These are phyloP conservation scores for Capsella bursapastoris DNA, from an alignment of 345 rosid species.

Conservation along the genomic window DNA sequence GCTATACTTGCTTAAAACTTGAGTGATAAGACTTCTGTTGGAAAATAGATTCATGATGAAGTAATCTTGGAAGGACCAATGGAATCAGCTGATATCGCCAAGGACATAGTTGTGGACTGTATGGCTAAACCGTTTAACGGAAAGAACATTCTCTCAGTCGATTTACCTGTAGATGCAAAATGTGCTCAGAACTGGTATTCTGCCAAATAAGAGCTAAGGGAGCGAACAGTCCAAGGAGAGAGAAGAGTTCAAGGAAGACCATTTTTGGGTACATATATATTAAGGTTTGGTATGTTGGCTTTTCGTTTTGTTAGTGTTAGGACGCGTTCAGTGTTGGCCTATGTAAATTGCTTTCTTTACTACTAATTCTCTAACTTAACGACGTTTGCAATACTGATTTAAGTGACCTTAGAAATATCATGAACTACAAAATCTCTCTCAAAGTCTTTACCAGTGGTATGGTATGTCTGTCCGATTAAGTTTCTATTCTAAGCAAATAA, in stretches of 20 bases:
- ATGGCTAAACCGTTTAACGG: conserved; percentile 88
- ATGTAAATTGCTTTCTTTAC: conserved; percentile 28
- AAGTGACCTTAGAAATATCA: not conserved
- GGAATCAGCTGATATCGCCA: conserved; percentile 84
- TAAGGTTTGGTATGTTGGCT: conserved; percentile 11
- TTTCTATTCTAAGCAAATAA: no score
- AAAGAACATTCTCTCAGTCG: conserved; percentile 75
- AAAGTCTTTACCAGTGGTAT: no score
- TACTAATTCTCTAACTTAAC: conserved; percentile 34
- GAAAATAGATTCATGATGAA: conserved; percentile 91
- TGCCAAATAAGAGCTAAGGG: conserved; percentile 58
- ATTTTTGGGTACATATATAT: conserved; percentile 21
- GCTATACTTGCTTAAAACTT: not conserved
- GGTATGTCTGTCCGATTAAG: no score
- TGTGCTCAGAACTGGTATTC: conserved; percentile 93
- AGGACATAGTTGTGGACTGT: conserved; percentile 82
- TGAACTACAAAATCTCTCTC: not conserved
- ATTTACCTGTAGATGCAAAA: conserved; percentile 84
- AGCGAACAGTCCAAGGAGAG: conserved; percentile 1
- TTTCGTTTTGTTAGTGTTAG: conserved; percentile 29
- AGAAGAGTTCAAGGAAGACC: conserved; percentile 3
- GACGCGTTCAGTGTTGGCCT: conserved; percentile 11
- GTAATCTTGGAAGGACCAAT: conserved; percentile 96
- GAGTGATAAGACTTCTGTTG: not conserved
- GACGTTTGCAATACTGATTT: conserved; percentile 7